phyloP scores from a whole-genome alignment of 2,329 filamentous ascomycete species.

The Pyrenophora graminea region DNA sequence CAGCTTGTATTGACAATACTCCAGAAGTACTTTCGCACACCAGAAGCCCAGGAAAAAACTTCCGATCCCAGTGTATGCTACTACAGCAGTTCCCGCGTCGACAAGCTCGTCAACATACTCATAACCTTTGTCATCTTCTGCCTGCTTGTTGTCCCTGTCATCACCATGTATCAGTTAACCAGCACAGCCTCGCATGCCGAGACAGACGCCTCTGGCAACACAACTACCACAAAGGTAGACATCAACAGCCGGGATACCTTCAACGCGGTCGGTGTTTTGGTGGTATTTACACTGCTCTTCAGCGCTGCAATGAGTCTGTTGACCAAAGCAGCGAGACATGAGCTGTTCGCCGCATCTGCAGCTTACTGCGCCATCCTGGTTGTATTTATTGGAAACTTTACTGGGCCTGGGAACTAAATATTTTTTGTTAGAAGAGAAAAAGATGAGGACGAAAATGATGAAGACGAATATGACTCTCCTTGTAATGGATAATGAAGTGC shows the following conservation, averaged over 20 bases:
- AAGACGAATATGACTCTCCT: no score
- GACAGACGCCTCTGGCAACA: not conserved
- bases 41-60: constrained; percentile 46
- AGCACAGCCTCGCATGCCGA: constrained; percentile 13
- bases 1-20: not conserved
- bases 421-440: no score
- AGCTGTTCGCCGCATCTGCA: constrained; percentile 46
- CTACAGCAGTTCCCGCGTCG: constrained; percentile 46
- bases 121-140: constrained; percentile 52
- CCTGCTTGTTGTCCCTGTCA: constrained; percentile 48
- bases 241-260: constrained; percentile 38
- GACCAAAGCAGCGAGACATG: constrained; percentile 44
- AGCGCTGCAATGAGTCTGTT: constrained; percentile 45
- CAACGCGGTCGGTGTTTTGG: constrained; percentile 48
- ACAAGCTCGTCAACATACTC: constrained; percentile 48
- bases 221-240: not conserved
- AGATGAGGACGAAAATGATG: no score
- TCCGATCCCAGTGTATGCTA: constrained; percentile 39
- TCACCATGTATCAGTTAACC: constrained; percentile 48
- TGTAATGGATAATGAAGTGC: no score
- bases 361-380: constrained; percentile 48
- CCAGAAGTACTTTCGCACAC: constrained; percentile 47
- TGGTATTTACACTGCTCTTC: constrained; percentile 49
- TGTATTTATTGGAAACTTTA: constrained; percentile 49
- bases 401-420: constrained; percentile 35